phyloP scores from a whole-genome alignment of 2,329 filamentous ascomycete genomes.

The Coniochaeta sp. region DNA sequence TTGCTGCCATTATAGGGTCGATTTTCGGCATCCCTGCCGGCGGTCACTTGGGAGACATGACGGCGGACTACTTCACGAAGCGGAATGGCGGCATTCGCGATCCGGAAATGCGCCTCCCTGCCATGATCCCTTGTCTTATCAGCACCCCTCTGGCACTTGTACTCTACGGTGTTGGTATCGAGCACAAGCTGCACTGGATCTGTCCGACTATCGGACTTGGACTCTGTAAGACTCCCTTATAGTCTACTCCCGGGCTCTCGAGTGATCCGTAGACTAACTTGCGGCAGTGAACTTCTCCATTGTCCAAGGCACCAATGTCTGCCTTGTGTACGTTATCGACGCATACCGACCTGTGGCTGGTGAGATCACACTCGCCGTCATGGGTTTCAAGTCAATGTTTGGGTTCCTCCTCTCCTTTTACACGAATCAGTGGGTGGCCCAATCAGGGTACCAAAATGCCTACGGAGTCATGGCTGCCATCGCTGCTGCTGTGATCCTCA shows the following conservation, averaged over 20 bases:
- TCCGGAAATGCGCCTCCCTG: conserved; percentile 53
- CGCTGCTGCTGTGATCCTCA: conserved; percentile 33
- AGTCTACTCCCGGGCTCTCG: neutral
- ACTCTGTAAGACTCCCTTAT: conserved; percentile 31
- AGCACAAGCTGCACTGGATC: conserved; percentile 44
- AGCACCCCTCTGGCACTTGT: conserved; percentile 38
- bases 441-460: conserved; percentile 40
- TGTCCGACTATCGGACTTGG: conserved; percentile 46
- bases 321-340: conserved; percentile 51
- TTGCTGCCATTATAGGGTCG: conserved; percentile 39
- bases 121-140: conserved; percentile 41
- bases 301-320: conserved; percentile 47
- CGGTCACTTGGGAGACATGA: conserved; percentile 37
- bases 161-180: conserved; percentile 39
- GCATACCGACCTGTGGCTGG: conserved; percentile 50
- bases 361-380: conserved; percentile 44
- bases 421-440: conserved; percentile 49
- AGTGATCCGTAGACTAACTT: conserved; percentile 3
- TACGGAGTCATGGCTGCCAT: conserved; percentile 54
- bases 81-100: conserved; percentile 49
- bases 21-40: conserved; percentile 41
- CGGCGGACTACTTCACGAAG: conserved; percentile 40
- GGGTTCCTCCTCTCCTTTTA: conserved; percentile 54
- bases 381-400: conserved; percentile 50
- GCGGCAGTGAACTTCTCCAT: conserved; percentile 45